phyloP scores from a whole-genome alignment of 768 basidiomycete genomes.

The Trametes cingulata region DNA sequence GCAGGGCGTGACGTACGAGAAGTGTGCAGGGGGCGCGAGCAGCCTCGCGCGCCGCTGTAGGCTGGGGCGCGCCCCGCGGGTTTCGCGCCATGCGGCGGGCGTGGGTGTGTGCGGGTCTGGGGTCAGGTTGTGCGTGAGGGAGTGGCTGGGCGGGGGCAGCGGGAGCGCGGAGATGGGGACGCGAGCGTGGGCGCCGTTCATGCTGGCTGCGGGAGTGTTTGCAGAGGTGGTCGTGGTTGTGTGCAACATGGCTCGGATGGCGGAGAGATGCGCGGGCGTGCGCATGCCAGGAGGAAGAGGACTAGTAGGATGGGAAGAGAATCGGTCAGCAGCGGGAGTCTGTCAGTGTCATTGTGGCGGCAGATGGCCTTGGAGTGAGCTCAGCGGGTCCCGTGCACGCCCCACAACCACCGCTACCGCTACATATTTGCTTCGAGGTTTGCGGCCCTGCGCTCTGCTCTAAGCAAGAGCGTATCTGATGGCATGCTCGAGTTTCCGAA shows the following conservation, averaged over 20 bases:
- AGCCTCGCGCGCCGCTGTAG: conserved; percentile 71
- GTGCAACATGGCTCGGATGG: conserved; percentile 1
- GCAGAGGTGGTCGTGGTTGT: not conserved
- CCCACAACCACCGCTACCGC: not conserved
- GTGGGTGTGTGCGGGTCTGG: conserved; percentile 61
- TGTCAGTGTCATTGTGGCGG: not conserved
- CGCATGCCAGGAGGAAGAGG: not conserved
- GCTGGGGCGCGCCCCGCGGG: conserved; percentile 57
- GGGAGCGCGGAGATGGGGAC: conserved; percentile 56
- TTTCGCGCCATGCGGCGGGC: conserved; percentile 50
- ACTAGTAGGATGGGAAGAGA: not conserved
- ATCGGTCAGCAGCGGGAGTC: not conserved
- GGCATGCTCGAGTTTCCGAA: too few relatives aligned
- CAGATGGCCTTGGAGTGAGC: not conserved
- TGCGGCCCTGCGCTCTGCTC: too few relatives aligned
- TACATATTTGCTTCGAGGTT: too few relatives aligned
- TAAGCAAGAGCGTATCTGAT: too few relatives aligned
- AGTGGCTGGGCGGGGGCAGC: conserved; percentile 43
- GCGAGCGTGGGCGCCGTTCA: conserved; percentile 9
- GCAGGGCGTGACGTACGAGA: conserved; percentile 80
- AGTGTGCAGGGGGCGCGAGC: conserved; percentile 60
- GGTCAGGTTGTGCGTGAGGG: conserved; percentile 49
- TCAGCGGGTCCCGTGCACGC: not conserved
- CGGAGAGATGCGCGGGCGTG: not conserved
- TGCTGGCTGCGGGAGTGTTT: not conserved